Conservation (phyloP, 805 yeast species). For the Yarrowia sp. region DNA sequence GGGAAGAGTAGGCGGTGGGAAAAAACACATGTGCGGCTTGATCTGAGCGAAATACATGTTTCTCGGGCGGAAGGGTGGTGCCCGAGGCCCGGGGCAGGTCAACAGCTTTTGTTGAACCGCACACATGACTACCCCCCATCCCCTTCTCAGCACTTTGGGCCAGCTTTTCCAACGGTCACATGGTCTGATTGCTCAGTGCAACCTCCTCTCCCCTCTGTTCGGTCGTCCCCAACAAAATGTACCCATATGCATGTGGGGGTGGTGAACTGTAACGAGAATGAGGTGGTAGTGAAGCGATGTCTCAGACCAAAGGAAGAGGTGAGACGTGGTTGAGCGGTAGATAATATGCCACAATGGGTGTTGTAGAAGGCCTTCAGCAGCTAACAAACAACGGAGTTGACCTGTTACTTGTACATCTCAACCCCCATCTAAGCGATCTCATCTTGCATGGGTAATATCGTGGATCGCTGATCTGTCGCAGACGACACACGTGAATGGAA, state of each 20-base stretch:
- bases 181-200: constrained; percentile 26
- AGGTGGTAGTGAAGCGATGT: neutral
- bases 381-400: too few relatives aligned
- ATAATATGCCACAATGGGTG: too few relatives aligned
- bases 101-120: too few relatives aligned
- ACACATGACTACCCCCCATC: constrained; percentile 5
- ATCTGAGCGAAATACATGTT: constrained; percentile 5
- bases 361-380: too few relatives aligned
- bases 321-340: too few relatives aligned
- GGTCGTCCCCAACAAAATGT: constrained; percentile 34
- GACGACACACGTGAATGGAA: constrained; percentile 28
- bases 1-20: neutral
- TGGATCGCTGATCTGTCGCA: constrained; percentile 15
- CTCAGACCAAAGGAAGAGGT: too few relatives aligned
- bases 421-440: constrained; percentile 6
- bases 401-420: neutral
- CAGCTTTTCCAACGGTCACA: constrained; percentile 2
- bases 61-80: constrained; percentile 7
- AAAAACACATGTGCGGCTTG: constrained; percentile 13
- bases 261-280: constrained; percentile 10
- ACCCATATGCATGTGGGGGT: constrained; percentile 31
- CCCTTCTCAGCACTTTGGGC: neutral
- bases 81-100: too few relatives aligned
- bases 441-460: constrained; percentile 16
- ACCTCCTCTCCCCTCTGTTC: constrained; percentile 17